Evolutionary conservation across 192 early-diverging fungal genomes (phyloP).

Genomic region (Linnemannia elongata): DNA sequence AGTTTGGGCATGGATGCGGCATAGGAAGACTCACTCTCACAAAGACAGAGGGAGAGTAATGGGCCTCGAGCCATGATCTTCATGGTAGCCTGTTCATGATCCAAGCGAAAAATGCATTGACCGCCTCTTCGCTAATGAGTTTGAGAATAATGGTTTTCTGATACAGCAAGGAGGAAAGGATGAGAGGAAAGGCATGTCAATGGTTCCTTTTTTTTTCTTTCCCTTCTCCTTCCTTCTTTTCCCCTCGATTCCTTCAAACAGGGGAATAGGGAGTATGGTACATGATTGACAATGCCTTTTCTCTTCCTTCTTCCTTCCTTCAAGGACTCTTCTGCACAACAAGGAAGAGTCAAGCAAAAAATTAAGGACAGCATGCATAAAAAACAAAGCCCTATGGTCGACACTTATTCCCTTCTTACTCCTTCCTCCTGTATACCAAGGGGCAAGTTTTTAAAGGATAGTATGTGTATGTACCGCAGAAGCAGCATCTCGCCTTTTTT

Average conservation of each 20-base stretch:
- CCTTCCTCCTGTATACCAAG: neutral
- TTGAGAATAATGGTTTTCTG: no score
- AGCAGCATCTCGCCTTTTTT: neutral
- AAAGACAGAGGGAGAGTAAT: neutral
- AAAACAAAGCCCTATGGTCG: neutral
- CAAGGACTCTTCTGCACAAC: neutral
- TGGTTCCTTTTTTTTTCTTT: no score
- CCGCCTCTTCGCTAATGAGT: no score
- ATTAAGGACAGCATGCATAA: neutral
- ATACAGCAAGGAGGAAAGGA: no score
- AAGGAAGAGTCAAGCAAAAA: neutral
- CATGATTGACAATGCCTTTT: neutral
- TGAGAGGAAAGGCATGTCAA: no score
- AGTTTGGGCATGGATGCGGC: neutral
- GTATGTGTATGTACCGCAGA: neutral
- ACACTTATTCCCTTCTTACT: neutral
- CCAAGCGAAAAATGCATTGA: no score
- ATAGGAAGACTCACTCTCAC: neutral
- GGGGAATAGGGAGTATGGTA: no score
- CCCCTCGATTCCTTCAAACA: no score
- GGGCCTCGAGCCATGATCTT: neutral
- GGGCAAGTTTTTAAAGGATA: neutral
- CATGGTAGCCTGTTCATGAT: neutral
- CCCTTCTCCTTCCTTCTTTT: no score
- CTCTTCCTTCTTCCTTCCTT: neutral